Base-by-base conservation (phyloP, 2,329 filamentous ascomycete species). In the Plectosphaerella cucumerina region DNA sequence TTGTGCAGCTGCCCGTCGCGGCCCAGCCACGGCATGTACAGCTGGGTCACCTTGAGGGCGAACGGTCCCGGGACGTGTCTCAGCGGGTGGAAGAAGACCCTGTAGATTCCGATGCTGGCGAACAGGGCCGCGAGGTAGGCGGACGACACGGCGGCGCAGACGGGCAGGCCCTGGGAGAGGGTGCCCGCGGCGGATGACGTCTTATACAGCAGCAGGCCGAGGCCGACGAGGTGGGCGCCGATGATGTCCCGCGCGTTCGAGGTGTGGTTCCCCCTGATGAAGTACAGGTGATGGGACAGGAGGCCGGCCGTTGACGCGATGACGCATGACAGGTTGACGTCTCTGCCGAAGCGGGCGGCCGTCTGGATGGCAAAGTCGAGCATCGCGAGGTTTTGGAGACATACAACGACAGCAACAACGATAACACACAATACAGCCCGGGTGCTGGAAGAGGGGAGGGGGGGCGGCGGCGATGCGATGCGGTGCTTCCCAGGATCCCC, bases 101-200 rank as follows among this genome's bases (percentile, higher is more conserved):
- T 61, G 33, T 59, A 60, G n/a, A 57, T 20, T 5, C 45, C 20
- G 6, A 60, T 57, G 26, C 58, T 60, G 11, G 35, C 18, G 50
- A 79, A 58, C 1, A 59, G 23, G 22, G 57, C 42, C 2, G 33
- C 18, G 18, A 55, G 49, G 22, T 53, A 55, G 1, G 51, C 48
- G 9, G 41, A 47, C 2, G 51, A 51, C n/a, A 53, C 44, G n/a
- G 46, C 42, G 0, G 20, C n/a, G 23, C 44, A 47, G 5, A n/a
- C 10, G 1, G 44, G 5, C 1, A 47, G 33, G 4, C 53, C 51
- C 4, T 41, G 3, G n/a, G 21, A 37, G 6, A 53, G 17, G n/a
- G n/a, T 31, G 0, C 53, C 53, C 12, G 21, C 26, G 2, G 35
- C 21, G 1, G 46, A 23, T 4, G 37, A 21, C 8, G 51, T 44